These are phyloP conservation scores for Kernera saxatilis DNA, from an alignment of 345 rosid species.

Conservation along the genomic window DNA sequence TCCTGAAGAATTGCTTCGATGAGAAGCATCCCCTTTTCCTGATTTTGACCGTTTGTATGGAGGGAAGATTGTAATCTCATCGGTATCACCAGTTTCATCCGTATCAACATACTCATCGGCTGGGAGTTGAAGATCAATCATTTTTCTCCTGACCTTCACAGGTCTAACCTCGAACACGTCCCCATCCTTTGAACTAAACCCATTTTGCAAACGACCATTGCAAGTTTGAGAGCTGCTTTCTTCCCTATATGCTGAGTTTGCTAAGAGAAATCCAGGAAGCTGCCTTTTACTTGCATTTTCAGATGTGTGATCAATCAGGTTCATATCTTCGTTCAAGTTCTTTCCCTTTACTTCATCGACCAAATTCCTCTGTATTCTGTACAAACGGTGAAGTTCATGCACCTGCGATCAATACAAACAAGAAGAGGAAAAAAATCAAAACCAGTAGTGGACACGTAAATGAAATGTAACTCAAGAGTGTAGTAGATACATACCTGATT, in stretches of 20 bases:
- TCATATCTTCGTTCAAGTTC: slow-evolving; percentile 21
- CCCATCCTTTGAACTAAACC: slow-evolving; percentile 17
- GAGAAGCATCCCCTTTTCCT: slow-evolving; percentile 11
- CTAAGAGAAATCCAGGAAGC: slow-evolving; percentile 43
- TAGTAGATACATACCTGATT: slow-evolving; percentile 47
- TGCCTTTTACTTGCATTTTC: slow-evolving; percentile 48
- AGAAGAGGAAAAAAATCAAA: neutral
- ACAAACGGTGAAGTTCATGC: slow-evolving; percentile 69
- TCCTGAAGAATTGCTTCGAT: slow-evolving; percentile 30
- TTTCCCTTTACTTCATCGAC: slow-evolving; percentile 46
- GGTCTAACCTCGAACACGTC: slow-evolving; percentile 25
- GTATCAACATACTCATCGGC: slow-evolving; percentile 37
- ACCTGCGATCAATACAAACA: slow-evolving; percentile 17
- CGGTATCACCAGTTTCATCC: slow-evolving; percentile 19
- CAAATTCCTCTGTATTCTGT: slow-evolving; percentile 50
- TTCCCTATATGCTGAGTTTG: slow-evolving; percentile 38
- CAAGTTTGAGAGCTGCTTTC: slow-evolving; percentile 30
- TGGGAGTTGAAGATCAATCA: slow-evolving; percentile 56
- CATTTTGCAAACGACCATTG: slow-evolving; percentile 23
- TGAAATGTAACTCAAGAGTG: neutral
- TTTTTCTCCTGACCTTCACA: slow-evolving; percentile 36
- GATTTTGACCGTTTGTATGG: slow-evolving; percentile 23
- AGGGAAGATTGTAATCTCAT: neutral
- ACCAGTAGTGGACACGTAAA: neutral
- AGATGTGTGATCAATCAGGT: slow-evolving; percentile 16